Evolutionary conservation across 768 basidiomycete species (phyloP), one percentile per base, ranked within the genome.

Genomic region (Nidula microcarpa): DNA sequence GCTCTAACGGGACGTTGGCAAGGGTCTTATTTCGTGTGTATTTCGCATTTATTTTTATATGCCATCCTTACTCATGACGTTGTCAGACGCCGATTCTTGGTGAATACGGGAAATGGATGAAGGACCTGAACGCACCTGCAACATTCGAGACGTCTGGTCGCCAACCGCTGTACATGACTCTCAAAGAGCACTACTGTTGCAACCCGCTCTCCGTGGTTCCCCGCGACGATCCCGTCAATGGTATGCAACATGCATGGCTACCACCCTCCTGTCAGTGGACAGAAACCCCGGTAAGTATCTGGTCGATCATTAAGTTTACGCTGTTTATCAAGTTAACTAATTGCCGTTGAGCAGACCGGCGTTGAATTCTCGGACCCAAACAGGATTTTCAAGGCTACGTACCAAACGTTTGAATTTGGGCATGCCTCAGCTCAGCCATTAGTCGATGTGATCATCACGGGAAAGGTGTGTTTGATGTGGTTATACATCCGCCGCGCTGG

Each of bases 401-500:
- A 84, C 53, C 62, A 68, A 37, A 76, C 74, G 0, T 64, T 65
- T 51, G 61, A 57, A 30, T 57, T 47, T 23, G 68, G 62, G 9
- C 53, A 57, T 37, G 51, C 54, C 33, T 50, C 61, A 53, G 50
- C 35, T 51, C 49, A 39, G 37, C 53, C 57, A 32, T 61, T 71
- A 33, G 63, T 64, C 7, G 82, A 84, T 61, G 68, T 84, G 47
- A 74, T 84, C 52, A 72, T 84, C 47, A 79, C 77, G 4, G 82
- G 81, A 39, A 68, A 74, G 66, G 82, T 81, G 52, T 11, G 74
- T 69, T 11, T 18, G n/a, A 41, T 16, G 39, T 16, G 11, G 11
- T 11, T 41, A 41, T 41, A 41, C 39, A 4, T 41, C 16, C 3
- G 11, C 39, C 16, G 39, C 39, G 4, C 39, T 41, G 4, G 39